phyloP scores from a whole-genome alignment of 805 yeast genomes.

The Saturnispora zaruensis region DNA sequence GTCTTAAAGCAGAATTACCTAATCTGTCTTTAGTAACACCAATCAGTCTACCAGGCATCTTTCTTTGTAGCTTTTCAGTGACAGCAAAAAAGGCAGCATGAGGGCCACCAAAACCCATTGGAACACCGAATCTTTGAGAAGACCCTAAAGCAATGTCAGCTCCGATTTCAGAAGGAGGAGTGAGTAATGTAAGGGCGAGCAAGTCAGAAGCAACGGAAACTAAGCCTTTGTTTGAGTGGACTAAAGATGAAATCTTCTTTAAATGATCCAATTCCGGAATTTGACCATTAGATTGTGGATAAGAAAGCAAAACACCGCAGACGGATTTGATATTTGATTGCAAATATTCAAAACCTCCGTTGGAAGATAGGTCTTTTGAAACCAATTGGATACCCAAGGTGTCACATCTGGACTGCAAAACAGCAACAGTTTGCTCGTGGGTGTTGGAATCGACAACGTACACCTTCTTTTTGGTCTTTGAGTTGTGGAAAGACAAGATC shows the following conservation, averaged over 20 bases:
- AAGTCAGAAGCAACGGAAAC: conserved; percentile 87
- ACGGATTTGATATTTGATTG: conserved; percentile 31
- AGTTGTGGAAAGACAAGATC: conserved; percentile 65
- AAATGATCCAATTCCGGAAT: conserved; percentile 42
- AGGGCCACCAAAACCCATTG: conserved; percentile 97
- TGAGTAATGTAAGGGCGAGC: conserved; percentile 75
- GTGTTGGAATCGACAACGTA: conserved; percentile 69
- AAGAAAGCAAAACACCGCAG: conserved; percentile 83
- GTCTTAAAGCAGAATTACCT: conserved; percentile 80
- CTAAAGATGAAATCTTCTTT: conserved; percentile 46
- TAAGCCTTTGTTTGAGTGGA: conserved; percentile 67
- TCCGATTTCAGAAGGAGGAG: conserved; percentile 76
- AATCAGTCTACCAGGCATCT: conserved; percentile 93
- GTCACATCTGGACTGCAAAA: conserved; percentile 67
- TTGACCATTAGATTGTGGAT: conserved; percentile 82
- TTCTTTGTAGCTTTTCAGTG: conserved; percentile 68
- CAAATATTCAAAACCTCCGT: conserved; percentile 30
- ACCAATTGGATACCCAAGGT: conserved; percentile 62
- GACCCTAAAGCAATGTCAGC: conserved; percentile 93
- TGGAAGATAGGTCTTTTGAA: conserved; percentile 43
- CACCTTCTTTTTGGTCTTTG: conserved; percentile 55
- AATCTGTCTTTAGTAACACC: conserved; percentile 89
- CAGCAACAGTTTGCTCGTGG: conserved; percentile 81
- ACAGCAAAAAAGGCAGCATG: conserved; percentile 97
- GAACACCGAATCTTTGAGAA: conserved; percentile 95